Percentiles rank a stretch among this genome's conserved stretches.
Evolutionary conservation across 768 basidiomycete genomes (phyloP).

Genomic region (Cystofilobasidium bisporidii): DNA sequence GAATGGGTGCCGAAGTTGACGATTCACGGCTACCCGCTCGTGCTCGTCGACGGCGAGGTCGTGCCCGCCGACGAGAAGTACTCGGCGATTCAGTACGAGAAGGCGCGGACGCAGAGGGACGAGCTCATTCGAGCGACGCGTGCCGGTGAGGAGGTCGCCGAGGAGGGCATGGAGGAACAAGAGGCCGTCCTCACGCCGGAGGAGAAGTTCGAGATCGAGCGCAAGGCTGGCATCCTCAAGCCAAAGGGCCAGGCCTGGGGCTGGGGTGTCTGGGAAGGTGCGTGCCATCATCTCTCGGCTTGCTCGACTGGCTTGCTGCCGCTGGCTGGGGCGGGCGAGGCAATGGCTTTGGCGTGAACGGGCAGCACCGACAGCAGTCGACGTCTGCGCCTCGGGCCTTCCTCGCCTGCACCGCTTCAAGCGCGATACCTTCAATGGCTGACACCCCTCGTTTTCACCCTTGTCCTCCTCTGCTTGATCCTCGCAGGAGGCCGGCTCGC

Average conservation of each 20-base stretch:
- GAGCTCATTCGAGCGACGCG: constrained; percentile 6
- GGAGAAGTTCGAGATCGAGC: neutral
- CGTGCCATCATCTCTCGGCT: no score
- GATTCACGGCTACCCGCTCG: constrained; percentile 1
- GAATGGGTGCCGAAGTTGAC: constrained; percentile 5
- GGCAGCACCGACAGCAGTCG: no score
- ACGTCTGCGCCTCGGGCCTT: no score
- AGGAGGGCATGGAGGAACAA: neutral
- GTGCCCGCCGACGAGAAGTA: constrained; percentile 20
- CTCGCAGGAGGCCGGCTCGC: neutral
- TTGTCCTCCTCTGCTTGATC: neutral
- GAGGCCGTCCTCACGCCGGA: neutral
- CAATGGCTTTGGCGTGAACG: no score
- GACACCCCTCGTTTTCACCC: no score
- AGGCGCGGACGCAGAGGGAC: neutral
- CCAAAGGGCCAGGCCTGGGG: constrained; percentile 22
- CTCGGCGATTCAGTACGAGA: neutral
- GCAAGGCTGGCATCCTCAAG: constrained; percentile 2
- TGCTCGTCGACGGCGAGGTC: constrained; percentile 1
- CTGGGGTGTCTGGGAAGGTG: constrained; percentile 4
- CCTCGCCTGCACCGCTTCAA: no score
- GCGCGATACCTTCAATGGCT: no score
- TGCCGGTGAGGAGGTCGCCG: constrained; percentile 16
- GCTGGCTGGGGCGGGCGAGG: no score
- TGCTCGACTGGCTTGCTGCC: no score